Percentiles rank a stretch among this genome's conserved stretches.
phyloP scores from a whole-genome alignment of 2,329 filamentous ascomycete species.

The Ascochyta fabae region DNA sequence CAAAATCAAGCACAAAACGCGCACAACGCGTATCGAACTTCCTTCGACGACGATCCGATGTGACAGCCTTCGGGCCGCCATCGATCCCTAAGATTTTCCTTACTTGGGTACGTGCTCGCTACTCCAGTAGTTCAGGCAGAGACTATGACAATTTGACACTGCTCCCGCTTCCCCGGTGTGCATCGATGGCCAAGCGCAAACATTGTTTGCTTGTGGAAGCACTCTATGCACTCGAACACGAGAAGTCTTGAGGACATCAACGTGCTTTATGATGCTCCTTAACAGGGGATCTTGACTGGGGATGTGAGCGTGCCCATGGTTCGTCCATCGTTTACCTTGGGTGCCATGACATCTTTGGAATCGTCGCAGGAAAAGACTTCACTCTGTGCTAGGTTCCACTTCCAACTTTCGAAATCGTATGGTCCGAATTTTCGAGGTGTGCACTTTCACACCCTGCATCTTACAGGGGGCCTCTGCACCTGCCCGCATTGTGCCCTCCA shows the following conservation, averaged over 20 bases:
- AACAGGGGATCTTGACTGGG: neutral
- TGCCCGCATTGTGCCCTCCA: neutral
- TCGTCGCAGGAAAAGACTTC: neutral
- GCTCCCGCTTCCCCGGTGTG: constrained; percentile 8
- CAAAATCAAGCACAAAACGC: neutral
- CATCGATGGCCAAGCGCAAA: neutral
- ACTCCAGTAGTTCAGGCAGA: neutral
- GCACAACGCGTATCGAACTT: neutral
- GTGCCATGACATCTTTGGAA: neutral
- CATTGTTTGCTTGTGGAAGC: neutral
- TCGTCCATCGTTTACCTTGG: neutral
- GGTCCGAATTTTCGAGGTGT: neutral
- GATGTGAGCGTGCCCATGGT: neutral
- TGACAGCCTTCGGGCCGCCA: neutral
- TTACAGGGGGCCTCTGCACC: neutral
- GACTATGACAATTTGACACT: constrained; percentile 3
- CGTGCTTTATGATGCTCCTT: neutral
- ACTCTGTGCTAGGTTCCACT: constrained; percentile 2
- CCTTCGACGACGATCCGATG: neutral
- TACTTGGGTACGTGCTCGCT: neutral
- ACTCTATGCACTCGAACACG: neutral
- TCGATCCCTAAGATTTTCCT: neutral
- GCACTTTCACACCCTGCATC: neutral
- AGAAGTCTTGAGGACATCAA: neutral
- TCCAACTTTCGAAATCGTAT: neutral